A percentile compares a stretch with the other conserved stretches of the same genome.
Conservation (phyloP, 257 asterid species). For the Solanum paucissectum region DNA sequence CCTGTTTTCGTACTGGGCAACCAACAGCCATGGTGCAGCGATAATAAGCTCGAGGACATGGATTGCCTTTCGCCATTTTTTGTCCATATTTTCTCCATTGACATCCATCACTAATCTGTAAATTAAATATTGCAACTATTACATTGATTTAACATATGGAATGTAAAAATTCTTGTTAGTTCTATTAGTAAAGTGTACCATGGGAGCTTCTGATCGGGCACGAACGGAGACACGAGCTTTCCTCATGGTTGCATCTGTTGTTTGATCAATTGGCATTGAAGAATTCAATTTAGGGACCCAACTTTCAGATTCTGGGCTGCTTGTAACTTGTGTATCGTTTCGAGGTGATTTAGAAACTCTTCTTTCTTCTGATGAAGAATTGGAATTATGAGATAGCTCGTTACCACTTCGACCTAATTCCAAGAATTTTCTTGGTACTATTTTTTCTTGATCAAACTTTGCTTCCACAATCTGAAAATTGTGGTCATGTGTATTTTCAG, state of each 20-base stretch:
- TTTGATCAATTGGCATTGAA: conserved; percentile 26
- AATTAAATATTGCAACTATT: neutral
- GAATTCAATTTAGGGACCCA: conserved; percentile 39
- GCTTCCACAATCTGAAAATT: conserved; percentile 2
- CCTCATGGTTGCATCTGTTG: conserved; percentile 68
- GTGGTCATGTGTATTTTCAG: conserved; percentile 7
- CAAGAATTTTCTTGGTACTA: conserved; percentile 40
- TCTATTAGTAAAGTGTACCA: conserved; percentile 9
- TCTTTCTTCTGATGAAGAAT: conserved; percentile 68
- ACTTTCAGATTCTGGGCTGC: conserved; percentile 59
- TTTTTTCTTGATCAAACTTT: neutral
- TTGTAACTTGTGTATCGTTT: conserved; percentile 5
- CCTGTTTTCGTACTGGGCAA: conserved; percentile 96
- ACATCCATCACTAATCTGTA: conserved; percentile 89
- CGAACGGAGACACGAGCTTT: conserved; percentile 96
- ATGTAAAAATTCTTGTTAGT: neutral
- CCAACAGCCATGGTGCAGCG: conserved; percentile 94
- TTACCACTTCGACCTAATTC: conserved; percentile 32
- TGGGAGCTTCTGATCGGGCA: conserved; percentile 86
- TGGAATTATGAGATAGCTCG: conserved; percentile 24
- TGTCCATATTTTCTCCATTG: conserved; percentile 99
- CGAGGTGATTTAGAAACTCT: conserved; percentile 54
- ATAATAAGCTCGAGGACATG: conserved; percentile 90
- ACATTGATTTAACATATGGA: neutral
- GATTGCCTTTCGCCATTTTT: conserved; percentile 95